Conservation (phyloP, 176 grass and related monocot species). For the Zoysia japonica region DNA sequence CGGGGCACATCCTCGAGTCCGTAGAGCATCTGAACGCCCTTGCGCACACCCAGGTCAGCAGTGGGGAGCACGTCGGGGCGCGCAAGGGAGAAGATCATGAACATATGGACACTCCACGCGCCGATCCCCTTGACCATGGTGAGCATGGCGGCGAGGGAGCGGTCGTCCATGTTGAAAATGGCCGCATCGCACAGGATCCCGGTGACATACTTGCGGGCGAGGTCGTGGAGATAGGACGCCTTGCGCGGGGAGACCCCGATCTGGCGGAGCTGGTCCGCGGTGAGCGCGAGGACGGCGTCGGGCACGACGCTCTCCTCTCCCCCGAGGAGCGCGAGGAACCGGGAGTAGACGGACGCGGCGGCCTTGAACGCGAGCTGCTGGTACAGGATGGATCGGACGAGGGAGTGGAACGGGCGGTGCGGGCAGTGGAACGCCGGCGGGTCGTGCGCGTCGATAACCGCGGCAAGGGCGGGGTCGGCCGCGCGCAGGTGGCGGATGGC, state of each 20-base stretch:
- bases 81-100: constrained; percentile 96
- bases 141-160: constrained; percentile 86
- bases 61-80: constrained; percentile 91
- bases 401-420: constrained; percentile 86
- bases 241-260: constrained; percentile 93
- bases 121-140: constrained; percentile 99
- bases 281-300: constrained; percentile 80
- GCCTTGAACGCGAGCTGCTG: constrained; percentile 98
- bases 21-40: constrained; percentile 91
- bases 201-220: constrained; percentile 71
- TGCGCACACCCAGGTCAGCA: constrained; percentile 79
- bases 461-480: constrained; percentile 50
- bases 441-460: constrained; percentile 79
- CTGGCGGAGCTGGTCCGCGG: constrained; percentile 79
- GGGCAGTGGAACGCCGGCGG: constrained; percentile 79
- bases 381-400: constrained; percentile 88
- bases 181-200: constrained; percentile 82
- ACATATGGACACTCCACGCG: constrained; percentile 97
- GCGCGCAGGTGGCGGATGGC: constrained; percentile 71
- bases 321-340: constrained; percentile 73
- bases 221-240: constrained; percentile 90
- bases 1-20: constrained; percentile 70
- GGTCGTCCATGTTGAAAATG: constrained; percentile 88
- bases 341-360: constrained; percentile 80
- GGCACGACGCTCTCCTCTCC: constrained; percentile 74